A percentile compares a stretch with the other conserved stretches of the same genome.
These are phyloP conservation scores for Plantago rigida DNA, from an alignment of 305 asterid genomes.

Conservation along the genomic window DNA sequence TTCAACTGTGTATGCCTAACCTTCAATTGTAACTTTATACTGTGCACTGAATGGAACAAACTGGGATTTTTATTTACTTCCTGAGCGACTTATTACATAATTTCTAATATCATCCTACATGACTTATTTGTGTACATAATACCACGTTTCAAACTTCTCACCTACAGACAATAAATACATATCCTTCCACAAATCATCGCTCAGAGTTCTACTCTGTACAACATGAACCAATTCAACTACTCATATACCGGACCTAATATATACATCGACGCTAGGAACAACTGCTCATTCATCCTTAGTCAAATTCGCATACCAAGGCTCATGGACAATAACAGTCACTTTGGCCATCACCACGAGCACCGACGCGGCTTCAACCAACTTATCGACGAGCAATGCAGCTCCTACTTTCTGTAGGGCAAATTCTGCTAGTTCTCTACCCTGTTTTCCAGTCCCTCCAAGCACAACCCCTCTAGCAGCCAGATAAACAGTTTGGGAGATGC, in stretches of 20 bases:
- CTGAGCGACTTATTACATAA: no score
- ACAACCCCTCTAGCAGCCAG: slow-evolving; percentile 41
- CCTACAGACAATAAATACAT: no score
- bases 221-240: not conserved
- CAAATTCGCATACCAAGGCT: slow-evolving; percentile 48
- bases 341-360: slow-evolving; percentile 31
- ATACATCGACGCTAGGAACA: not conserved
- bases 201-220: not conserved
- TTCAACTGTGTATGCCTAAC: no score
- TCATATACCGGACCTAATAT: not conserved
- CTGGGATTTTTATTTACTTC: no score
- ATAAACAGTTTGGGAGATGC: slow-evolving; percentile 39
- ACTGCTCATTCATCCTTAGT: slow-evolving; percentile 13
- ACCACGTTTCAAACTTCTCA: no score
- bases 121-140: no score
- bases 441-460: slow-evolving; percentile 36
- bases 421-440: slow-evolving; percentile 40
- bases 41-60: no score
- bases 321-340: slow-evolving; percentile 43
- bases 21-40: no score
- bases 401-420: slow-evolving; percentile 51
- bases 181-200: not conserved
- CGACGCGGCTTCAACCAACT: slow-evolving; percentile 37
- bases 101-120: no score
- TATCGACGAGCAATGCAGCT: slow-evolving; percentile 32